These are phyloP conservation scores for Noccaea bulbosa DNA, from an alignment of 345 rosid genomes.

Conservation along the genomic window DNA sequence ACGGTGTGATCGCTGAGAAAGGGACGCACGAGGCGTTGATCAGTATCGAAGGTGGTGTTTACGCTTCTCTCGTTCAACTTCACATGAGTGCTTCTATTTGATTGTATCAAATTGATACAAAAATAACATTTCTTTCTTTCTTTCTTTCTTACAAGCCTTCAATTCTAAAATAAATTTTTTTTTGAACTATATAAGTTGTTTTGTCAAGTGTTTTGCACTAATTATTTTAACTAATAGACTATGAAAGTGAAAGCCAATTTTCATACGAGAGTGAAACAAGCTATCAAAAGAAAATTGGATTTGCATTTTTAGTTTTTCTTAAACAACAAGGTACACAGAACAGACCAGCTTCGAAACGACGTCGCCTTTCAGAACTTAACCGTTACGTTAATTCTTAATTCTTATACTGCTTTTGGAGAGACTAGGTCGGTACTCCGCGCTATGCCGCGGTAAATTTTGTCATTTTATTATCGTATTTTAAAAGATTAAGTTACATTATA, in stretches of 20 bases:
- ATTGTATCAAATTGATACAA: not conserved
- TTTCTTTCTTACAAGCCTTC: not conserved
- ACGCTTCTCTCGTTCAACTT: constrained; percentile 56
- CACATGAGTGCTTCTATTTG: constrained; percentile 40
- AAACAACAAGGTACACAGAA: not conserved
- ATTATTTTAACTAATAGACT: no score
- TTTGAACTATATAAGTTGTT: no score
- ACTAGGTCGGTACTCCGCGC: no score
- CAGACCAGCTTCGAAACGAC: not conserved
- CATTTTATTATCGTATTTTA: no score
- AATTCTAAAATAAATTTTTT: no score
- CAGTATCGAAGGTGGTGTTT: constrained; percentile 51
- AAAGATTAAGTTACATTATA: no score
- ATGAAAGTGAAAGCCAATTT: no score
- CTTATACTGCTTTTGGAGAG: not conserved
- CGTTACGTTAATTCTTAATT: constrained; percentile 7
- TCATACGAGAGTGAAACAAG: no score
- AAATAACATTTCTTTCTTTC: not conserved
- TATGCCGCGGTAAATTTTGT: no score
- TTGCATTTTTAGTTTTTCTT: not conserved
- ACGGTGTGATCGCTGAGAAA: constrained; percentile 63
- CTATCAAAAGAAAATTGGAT: not conserved
- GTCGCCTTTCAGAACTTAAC: not conserved
- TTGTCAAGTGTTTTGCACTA: no score
- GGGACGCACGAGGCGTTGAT: constrained; percentile 63